Percentiles rank a stretch among this genome's conserved stretches.
Evolutionary conservation across 805 yeast genomes (phyloP).

Genomic region (Saccharomycopsis sp.): DNA sequence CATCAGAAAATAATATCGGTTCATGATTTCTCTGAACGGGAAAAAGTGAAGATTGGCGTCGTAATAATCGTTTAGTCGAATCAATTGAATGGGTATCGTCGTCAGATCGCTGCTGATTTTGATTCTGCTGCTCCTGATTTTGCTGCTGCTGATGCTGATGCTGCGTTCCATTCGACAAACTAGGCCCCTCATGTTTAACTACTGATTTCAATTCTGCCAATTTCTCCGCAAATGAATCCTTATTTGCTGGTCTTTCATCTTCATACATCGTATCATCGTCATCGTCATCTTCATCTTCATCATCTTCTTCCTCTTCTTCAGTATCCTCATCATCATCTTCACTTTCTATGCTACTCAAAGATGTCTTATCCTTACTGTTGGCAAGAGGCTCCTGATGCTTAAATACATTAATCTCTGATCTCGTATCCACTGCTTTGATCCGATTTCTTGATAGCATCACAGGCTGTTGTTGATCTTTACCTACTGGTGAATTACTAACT

Average conservation of each 20-base stretch:
- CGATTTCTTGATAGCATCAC: not conserved
- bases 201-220: conserved; percentile 11
- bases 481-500: not conserved
- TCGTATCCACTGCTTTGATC: conserved; percentile 9
- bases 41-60: conserved; percentile 14
- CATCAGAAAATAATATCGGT: conserved; percentile 18
- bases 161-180: not conserved
- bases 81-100: conserved; percentile 2
- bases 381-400: not conserved
- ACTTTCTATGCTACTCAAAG: conserved; percentile 12
- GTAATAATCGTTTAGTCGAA: conserved; percentile 9
- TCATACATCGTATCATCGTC: conserved; percentile 1
- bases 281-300: conserved; percentile 6
- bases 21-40: conserved; percentile 7
- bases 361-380: not conserved
- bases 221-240: conserved; percentile 19
- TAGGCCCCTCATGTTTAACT: conserved; percentile 3
- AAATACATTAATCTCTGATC: conserved; percentile 7
- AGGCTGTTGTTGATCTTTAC: no score
- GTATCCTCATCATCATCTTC: conserved; percentile 4
- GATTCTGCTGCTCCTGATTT: not conserved
- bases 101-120: not conserved
- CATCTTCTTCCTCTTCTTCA: not conserved
- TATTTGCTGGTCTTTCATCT: conserved; percentile 9
- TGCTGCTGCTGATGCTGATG: not conserved